Percentiles rank a stretch among this genome's conserved stretches.
These are phyloP conservation scores for Kodamaea jinghongensis DNA, from an alignment of 805 yeast genomes.

Conservation along the genomic window DNA sequence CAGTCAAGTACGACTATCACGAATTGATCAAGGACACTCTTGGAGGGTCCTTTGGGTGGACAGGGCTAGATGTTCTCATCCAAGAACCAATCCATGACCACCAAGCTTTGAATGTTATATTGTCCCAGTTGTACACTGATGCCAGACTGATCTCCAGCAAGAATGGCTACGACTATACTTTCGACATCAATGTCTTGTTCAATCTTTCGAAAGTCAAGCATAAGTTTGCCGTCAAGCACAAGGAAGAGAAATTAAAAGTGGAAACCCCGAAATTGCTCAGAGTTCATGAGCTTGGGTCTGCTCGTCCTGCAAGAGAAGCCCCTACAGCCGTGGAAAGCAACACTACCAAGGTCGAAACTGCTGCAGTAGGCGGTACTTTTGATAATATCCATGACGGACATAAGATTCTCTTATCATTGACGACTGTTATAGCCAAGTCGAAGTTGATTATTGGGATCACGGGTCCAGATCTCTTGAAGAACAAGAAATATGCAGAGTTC, in stretches of 20 bases:
- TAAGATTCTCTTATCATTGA: constrained; percentile 71
- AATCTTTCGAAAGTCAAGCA: constrained; percentile 13
- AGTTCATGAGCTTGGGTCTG: not conserved
- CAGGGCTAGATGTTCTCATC: constrained; percentile 23
- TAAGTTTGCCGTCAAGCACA: constrained; percentile 1
- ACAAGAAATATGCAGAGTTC: constrained; percentile 68
- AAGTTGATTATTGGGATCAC: constrained; percentile 80
- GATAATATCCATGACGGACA: constrained; percentile 97
- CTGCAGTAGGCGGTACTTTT: constrained; percentile 93
- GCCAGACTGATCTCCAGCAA: constrained; percentile 19
- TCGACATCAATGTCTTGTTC: constrained; percentile 30
- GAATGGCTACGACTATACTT: constrained; percentile 22
- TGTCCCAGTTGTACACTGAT: constrained; percentile 29
- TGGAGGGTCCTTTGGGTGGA: constrained; percentile 1
- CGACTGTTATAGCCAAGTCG: constrained; percentile 57
- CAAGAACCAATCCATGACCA: constrained; percentile 18
- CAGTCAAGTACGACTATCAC: constrained; percentile 3
- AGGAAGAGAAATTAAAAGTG: not conserved
- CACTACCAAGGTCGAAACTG: constrained; percentile 17
- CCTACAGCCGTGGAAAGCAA: no score
- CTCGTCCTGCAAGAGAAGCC: not conserved
- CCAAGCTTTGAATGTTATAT: constrained; percentile 23
- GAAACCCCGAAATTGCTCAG: not conserved
- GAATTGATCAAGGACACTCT: constrained; percentile 1
- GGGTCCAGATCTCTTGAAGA: constrained; percentile 64